A percentile compares a stretch with the other conserved stretches of the same genome.
phyloP scores from a whole-genome alignment of 2,329 filamentous ascomycete species.

The Ceratocystis albifundus region DNA sequence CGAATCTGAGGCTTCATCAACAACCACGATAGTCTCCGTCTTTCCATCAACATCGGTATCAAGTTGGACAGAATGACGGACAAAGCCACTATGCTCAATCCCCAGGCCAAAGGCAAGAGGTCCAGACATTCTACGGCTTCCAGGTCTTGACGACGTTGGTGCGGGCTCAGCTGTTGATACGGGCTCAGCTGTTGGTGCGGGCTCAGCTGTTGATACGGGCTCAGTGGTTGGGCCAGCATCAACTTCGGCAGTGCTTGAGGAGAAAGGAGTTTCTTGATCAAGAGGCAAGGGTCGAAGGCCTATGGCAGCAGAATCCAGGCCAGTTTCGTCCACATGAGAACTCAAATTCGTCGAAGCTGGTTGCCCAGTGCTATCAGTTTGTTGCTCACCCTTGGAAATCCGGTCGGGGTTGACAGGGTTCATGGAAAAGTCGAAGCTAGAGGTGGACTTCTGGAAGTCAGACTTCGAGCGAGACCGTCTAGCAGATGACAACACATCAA shows the following conservation, averaged over 20 bases:
- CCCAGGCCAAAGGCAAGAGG: conserved; percentile 31
- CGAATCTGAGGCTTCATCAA: not conserved
- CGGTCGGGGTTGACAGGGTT: not conserved
- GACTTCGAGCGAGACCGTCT: conserved; percentile 13
- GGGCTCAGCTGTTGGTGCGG: not conserved
- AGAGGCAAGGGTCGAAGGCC: not conserved
- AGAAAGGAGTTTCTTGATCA: not conserved
- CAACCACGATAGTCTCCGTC: not conserved
- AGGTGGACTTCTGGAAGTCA: not conserved
- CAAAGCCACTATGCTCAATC: conserved; percentile 13
- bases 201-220: not conserved
- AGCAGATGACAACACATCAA: not conserved
- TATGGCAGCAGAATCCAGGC: not conserved
- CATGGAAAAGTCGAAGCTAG: not conserved
- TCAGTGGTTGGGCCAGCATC: not conserved
- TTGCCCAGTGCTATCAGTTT: not conserved
- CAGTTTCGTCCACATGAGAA: not conserved
- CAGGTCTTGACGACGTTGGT: not conserved
- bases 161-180: not conserved
- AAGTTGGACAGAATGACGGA: not conserved
- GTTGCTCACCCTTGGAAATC: not conserved
- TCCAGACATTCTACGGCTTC: not conserved
- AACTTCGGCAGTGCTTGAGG: not conserved
- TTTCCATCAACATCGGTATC: not conserved
- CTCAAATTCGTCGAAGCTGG: not conserved